Evolutionary conservation across 1,139 yeast species (phyloP), one percentile per base, ranked within the genome.

Genomic region (Chernovozyma aurita): DNA sequence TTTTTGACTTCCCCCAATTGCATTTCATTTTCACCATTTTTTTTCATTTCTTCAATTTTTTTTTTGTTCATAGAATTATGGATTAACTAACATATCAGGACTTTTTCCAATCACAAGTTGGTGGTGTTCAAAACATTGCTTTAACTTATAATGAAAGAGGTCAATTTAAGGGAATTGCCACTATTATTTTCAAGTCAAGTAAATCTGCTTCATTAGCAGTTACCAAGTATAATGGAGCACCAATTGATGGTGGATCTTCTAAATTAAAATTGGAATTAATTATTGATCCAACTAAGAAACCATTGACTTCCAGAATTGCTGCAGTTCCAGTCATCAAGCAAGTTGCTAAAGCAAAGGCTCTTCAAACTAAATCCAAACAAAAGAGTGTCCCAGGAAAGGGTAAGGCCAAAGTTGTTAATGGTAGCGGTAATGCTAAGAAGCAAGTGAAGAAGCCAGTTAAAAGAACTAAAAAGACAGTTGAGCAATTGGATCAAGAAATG

Each of bases 401-500:
- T 57, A 63, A 42, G 53, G 48, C 55, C 38, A 62, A 63, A 29
- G 58, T 63, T 32, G 55, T 56, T 42, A 55, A 49, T 42, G n/a
- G n/a, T n/a, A n/a, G n/a, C 32, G 55, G 56, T 42, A 45, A 44
- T 16, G 44, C 55, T 42, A 63, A 60, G 47, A 63, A 59, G 47
- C 47, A 52, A 32, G 49, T 48, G 18, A 53, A 55, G 38, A 57
- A 55, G 44, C 61, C 63, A 35, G 63, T 60, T 37, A 69, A 62
- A 57, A 70, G 65, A 49, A 74, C 77, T 47, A 81, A 82, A 75
- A 86, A 85, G 69, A 78, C 92, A 33, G 77, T 90, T 43, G 97
- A 86, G 59, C 85, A 86, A 61, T 76, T 90, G 53, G 98, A 92
- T 62, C 88, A 85, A 58, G 95, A 85, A 68, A 88, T 88, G 96